Base-by-base conservation (phyloP, 83 land plant species). In the Thuja plicata region DNA sequence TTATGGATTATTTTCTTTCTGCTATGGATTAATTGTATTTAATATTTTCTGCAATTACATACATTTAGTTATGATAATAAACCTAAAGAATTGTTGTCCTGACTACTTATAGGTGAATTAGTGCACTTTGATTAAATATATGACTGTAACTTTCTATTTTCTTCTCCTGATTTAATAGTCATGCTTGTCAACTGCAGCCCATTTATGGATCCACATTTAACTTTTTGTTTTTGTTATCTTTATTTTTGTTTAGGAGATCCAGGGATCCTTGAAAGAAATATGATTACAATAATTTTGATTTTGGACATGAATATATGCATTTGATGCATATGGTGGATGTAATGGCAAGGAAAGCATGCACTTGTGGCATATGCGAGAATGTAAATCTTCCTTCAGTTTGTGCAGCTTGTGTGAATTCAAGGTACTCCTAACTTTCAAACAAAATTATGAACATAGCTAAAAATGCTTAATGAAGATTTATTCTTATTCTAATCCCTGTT, bases 311-410 rank as follows among this genome's bases (percentile, higher is more conserved):
- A n/a, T 8, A 83, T 46, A 45, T 46, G 17, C 48, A 83, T 46
- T 43, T 30, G 30, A 48, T 46, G 55, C 54, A 83, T 45, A 10
- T 83, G 13, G 30, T 80, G 85, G 85, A 50, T 35, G 87, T 70
- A 86, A 91, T 88, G 92, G 89, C 84, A 40, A 89, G 87, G 80
- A 94, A 87, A 82, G 16, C 87, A 40, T 85, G 88, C 87, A 85
- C 79, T 81, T 95, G 96, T 87, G 91, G 94, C 34, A 84, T 94
- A 15, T 95, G 95, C 43, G 96, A 95, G 85, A 91, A 86, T 37
- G 88, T 92, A 37, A 94, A 95, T 89, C 92, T 90, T 76, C 89
- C 96, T 84, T 91, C 95, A n/a, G 89, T 93, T 83, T 95, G 96
- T 86, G 74, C 92, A 16, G 48, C 19, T 85, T 95, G 96, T 85